A percentile compares a stretch with the other conserved stretches of the same genome.
Conservation (phyloP, 352 stramenopile species). For the Pythium rishiriense region DNA sequence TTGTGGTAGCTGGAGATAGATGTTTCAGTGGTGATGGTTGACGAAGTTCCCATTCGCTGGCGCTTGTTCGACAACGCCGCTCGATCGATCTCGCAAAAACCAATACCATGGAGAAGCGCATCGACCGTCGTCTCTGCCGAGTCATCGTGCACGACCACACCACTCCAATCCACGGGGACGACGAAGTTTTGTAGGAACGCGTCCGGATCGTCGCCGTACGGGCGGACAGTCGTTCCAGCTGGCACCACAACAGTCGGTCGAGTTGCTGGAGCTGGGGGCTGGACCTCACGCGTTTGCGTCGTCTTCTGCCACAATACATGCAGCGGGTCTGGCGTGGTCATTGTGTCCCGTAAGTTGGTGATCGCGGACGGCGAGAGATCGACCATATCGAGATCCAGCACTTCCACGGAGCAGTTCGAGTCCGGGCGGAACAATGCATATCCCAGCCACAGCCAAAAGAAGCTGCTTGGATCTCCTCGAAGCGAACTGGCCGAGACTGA, state of each 20-base stretch:
- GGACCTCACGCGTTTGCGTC: not conserved
- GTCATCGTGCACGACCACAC: not conserved
- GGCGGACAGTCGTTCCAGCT: not conserved
- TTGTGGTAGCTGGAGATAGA: not conserved
- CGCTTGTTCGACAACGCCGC: not conserved
- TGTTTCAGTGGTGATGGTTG: not conserved
- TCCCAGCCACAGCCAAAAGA: conserved; percentile 1
- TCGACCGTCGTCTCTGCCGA: not conserved
- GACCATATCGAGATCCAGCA: not conserved
- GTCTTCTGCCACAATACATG: not conserved
- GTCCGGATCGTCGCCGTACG: not conserved
- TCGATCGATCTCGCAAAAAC: not conserved
- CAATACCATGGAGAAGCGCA: not conserved
- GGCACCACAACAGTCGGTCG: not conserved
- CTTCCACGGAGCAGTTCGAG: not conserved
- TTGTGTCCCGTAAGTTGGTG: not conserved
- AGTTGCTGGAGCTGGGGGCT: not conserved
- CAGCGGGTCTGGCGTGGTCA: not conserved
- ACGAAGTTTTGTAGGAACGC: not conserved
- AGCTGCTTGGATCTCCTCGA: not conserved
- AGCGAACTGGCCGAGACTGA: not conserved
- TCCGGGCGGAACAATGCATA: not conserved
- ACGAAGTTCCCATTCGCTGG: not conserved
- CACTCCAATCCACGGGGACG: not conserved
- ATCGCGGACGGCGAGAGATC: not conserved